Percentiles rank a stretch among this genome's conserved stretches.
Evolutionary conservation across 371 early-diverging fungal species (phyloP).

Genomic region (Nematocida minor): DNA sequence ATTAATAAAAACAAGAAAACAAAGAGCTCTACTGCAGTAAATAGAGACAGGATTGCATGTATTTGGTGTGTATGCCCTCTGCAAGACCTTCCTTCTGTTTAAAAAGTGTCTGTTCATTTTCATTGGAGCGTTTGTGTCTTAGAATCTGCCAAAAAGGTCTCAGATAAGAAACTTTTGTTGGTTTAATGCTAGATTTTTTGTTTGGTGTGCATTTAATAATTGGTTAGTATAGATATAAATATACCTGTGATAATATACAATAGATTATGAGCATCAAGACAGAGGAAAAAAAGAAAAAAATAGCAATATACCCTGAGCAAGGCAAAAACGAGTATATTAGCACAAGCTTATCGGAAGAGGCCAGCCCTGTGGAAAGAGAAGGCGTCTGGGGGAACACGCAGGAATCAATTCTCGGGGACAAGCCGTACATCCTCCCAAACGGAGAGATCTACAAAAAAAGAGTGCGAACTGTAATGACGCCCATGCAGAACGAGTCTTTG

Average conservation of each 20-base stretch:
- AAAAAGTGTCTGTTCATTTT: no score
- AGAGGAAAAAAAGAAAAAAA: conserved; percentile 14
- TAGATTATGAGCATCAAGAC: not conserved
- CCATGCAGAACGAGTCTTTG: conserved; percentile 52
- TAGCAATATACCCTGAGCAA: not conserved
- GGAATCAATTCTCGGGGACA: conserved; percentile 49
- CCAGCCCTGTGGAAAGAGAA: conserved; percentile 14
- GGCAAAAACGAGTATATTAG: not conserved
- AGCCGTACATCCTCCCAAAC: conserved; percentile 44
- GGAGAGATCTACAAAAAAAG: conserved; percentile 54
- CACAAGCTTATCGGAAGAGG: not conserved
- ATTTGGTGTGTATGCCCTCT: no score
- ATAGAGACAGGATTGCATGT: no score
- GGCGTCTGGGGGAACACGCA: conserved; percentile 30
- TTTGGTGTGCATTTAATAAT: conserved; percentile 32
- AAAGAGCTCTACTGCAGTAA: no score
- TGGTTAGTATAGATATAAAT: conserved; percentile 38
- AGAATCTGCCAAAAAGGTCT: not conserved
- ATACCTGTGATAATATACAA: conserved; percentile 14
- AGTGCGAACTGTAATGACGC: conserved; percentile 57
- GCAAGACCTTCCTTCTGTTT: no score
- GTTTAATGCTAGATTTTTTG: conserved; percentile 35
- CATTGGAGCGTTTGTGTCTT: not conserved
- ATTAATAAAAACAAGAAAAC: no score
- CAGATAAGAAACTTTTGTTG: conserved; percentile 8